Percentiles rank a stretch among this genome's conserved stretches.
phyloP scores from a whole-genome alignment of 106 monocot species.

The Allium sativum region DNA sequence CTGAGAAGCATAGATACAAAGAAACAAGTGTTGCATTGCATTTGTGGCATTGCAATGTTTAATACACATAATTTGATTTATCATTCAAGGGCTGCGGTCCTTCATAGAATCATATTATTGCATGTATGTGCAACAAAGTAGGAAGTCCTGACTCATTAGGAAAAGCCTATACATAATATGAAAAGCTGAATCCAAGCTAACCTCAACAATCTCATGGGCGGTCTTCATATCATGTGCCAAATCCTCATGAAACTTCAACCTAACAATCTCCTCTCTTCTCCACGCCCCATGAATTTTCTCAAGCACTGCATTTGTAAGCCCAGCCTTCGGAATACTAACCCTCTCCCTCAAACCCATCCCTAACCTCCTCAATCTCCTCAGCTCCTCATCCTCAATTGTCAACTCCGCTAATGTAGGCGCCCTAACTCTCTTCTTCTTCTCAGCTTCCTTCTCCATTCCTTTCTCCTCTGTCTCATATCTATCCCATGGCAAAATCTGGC shows the following conservation, averaged over 20 bases:
- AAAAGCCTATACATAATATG: too few relatives aligned
- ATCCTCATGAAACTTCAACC: slow-evolving; percentile 87
- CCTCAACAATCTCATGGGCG: slow-evolving; percentile 94
- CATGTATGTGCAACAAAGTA: too few relatives aligned
- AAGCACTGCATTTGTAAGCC: slow-evolving; percentile 60
- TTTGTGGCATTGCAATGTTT: too few relatives aligned
- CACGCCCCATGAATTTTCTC: slow-evolving; percentile 81
- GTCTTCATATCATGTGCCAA: slow-evolving; percentile 93
- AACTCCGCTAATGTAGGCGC: slow-evolving; percentile 89
- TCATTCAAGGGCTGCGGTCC: background rate
- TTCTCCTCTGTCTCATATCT: slow-evolving; percentile 17
- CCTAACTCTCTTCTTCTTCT: slow-evolving; percentile 51
- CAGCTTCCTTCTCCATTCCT: slow-evolving; percentile 13
- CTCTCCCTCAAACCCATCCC: slow-evolving; percentile 78
- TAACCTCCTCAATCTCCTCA: slow-evolving; percentile 57
- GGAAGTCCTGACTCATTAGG: too few relatives aligned
- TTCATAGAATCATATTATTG: background rate
- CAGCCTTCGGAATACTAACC: slow-evolving; percentile 80
- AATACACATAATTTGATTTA: too few relatives aligned
- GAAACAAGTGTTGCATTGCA: too few relatives aligned
- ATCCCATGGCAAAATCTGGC: slow-evolving; percentile 68
- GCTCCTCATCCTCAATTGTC: slow-evolving; percentile 78
- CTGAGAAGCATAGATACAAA: too few relatives aligned
- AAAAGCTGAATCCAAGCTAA: slow-evolving; percentile 11
- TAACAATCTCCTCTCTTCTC: slow-evolving; percentile 74